These are phyloP conservation scores for Pholiota adiposa DNA, from an alignment of 1,284 basidiomycete species.

Conservation along the genomic window DNA sequence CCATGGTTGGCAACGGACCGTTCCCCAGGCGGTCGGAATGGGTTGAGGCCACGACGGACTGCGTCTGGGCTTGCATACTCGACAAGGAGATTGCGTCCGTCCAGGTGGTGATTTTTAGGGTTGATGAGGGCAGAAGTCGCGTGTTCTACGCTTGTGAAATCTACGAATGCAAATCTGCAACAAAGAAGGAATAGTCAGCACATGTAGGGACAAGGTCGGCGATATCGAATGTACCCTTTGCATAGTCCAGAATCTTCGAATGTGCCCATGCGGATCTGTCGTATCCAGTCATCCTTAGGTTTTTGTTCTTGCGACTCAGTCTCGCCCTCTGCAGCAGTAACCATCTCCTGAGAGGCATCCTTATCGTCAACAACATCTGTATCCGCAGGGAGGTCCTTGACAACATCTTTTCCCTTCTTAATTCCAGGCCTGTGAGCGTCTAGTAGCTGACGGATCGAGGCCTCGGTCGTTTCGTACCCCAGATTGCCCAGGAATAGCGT, in stretches of 20 bases:
- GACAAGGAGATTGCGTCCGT: constrained; percentile 86
- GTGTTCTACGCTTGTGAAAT: constrained; percentile 80
- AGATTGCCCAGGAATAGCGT: constrained; percentile 92
- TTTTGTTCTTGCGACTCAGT: constrained; percentile 22
- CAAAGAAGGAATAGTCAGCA: neutral
- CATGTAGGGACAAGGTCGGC: neutral
- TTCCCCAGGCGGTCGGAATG: constrained; percentile 31
- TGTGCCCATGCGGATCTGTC: constrained; percentile 91
- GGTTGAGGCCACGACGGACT: constrained; percentile 66
- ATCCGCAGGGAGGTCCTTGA: constrained; percentile 26
- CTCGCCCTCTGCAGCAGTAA: neutral
- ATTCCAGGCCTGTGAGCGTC: constrained; percentile 58
- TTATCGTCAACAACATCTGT: constrained; percentile 28
- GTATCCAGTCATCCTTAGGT: constrained; percentile 67
- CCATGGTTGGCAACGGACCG: constrained; percentile 14
- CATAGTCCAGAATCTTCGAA: constrained; percentile 95
- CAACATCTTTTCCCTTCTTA: constrained; percentile 29
- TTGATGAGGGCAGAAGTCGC: constrained; percentile 87
- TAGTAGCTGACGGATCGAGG: constrained; percentile 73
- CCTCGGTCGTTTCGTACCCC: constrained; percentile 84
- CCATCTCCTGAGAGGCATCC: neutral
- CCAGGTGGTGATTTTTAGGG: constrained; percentile 81
- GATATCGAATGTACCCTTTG: constrained; percentile 75
- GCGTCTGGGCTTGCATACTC: constrained; percentile 89
- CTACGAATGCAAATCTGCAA: constrained; percentile 90